A percentile compares a stretch with the other conserved stretches of the same genome.
phyloP scores from a whole-genome alignment of 306 rosid genomes.

The Castanea mollissima region DNA sequence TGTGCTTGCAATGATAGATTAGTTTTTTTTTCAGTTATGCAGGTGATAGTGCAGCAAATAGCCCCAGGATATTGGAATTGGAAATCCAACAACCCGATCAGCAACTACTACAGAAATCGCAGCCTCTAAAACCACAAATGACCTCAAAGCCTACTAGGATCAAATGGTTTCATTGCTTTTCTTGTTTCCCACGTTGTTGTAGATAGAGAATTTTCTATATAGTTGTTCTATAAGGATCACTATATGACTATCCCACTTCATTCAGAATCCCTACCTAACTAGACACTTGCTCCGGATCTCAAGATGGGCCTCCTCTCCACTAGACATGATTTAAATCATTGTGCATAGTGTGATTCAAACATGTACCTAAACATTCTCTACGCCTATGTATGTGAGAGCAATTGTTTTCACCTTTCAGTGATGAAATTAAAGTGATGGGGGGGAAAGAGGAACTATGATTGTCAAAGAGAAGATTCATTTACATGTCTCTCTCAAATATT shows the following conservation, averaged over 20 bases:
- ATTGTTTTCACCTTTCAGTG: not conserved
- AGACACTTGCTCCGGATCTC: too few species aligned
- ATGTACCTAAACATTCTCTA: not conserved
- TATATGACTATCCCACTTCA: not conserved
- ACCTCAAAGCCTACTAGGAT: constrained; percentile 13
- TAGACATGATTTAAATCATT: not conserved
- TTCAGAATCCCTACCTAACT: too few species aligned
- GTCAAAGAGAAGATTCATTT: not conserved
- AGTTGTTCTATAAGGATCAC: not conserved
- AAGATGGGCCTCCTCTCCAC: not conserved
- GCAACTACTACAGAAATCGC: not conserved
- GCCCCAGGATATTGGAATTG: constrained; percentile 16
- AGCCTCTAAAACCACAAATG: not conserved
- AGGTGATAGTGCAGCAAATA: constrained; percentile 34
- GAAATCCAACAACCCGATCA: constrained; percentile 26
- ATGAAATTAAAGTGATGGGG: too few species aligned
- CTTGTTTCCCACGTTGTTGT: constrained; percentile 30
- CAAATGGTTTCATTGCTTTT: constrained; percentile 29
- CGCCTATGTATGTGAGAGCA: not conserved
- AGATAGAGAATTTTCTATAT: constrained; percentile 13
- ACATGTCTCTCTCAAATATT: not conserved
- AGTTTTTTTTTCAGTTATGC: constrained; percentile 35
- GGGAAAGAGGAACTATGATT: not conserved
- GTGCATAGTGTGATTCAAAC: not conserved
- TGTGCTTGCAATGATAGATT: not conserved